A percentile compares a stretch with the other conserved stretches of the same genome.
Conservation (phyloP, 1,284 basidiomycete genomes). For the Tylopilus microsporus region DNA sequence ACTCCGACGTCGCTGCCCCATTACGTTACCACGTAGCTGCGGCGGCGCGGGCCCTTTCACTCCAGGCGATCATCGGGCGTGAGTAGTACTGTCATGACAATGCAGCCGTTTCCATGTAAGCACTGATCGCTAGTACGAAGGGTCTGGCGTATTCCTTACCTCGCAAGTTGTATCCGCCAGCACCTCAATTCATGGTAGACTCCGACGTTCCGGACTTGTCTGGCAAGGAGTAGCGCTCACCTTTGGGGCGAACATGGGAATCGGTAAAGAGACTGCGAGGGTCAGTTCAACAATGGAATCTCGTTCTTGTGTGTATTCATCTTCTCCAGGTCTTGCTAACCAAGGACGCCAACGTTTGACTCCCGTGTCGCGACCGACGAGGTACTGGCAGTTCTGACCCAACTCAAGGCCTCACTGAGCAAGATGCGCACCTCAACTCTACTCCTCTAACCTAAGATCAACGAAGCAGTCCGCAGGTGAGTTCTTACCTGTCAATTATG, state of each 20-base stretch:
- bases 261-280: slow-evolving; percentile 32
- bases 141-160: slow-evolving; percentile 8
- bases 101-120: no score
- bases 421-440: slow-evolving; percentile 40
- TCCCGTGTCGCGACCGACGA: slow-evolving; percentile 47
- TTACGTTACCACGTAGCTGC: no score
- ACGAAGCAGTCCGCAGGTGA: no score
- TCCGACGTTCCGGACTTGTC: slow-evolving; percentile 48
- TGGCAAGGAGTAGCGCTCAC: slow-evolving; percentile 39
- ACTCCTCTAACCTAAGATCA: no score
- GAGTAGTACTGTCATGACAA: no score
- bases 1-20: no score
- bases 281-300: slow-evolving; percentile 3
- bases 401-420: slow-evolving; percentile 44
- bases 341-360: slow-evolving; percentile 61
- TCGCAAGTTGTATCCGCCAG: slow-evolving; percentile 37
- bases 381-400: slow-evolving; percentile 39
- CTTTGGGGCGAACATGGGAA: slow-evolving; percentile 37
- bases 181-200: slow-evolving; percentile 39
- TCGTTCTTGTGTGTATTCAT: not conserved
- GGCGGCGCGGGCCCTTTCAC: no score
- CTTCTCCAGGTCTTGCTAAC: slow-evolving; percentile 41
- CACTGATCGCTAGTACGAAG: not conserved
- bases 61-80: no score
- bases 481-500: no score